Conservation (phyloP, 768 basidiomycete genomes). For the Dacryopinax spathularia region DNA sequence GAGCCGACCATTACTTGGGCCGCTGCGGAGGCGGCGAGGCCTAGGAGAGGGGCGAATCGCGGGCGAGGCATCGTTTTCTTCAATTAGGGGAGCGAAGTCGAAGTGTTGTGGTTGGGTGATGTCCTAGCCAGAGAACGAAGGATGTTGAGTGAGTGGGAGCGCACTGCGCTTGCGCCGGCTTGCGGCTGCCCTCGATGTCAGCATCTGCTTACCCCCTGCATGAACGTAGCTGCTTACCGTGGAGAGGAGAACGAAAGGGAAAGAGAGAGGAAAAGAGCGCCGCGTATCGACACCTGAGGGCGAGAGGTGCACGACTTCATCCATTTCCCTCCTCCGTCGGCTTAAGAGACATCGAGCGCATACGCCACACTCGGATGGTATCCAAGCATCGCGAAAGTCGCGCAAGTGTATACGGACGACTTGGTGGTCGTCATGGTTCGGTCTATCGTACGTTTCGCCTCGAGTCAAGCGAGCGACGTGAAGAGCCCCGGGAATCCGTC, state of each 20-base stretch:
- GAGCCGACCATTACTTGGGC: background rate
- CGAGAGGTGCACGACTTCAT: background rate
- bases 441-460: background rate
- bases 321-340: background rate
- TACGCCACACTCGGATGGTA: too few relatives aligned
- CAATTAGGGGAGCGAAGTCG: background rate
- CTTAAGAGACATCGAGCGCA: background rate
- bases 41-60: background rate
- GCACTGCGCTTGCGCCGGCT: conserved; percentile 2
- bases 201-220: background rate
- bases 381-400: background rate
- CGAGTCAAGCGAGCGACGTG: background rate
- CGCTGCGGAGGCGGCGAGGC: background rate
- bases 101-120: background rate
- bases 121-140: conserved; percentile 1
- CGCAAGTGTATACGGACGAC: background rate
- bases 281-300: background rate
- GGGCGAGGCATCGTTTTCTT: background rate
- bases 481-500: background rate
- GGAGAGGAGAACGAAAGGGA: background rate
- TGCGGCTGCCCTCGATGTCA: background rate
- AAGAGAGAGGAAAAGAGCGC: background rate
- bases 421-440: background rate
- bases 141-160: background rate
- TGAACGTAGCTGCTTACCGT: background rate